Evolutionary conservation across 495 filamentous ascomycete genomes (phyloP).

Genomic region (Penicillium macrosclerotiorum): DNA sequence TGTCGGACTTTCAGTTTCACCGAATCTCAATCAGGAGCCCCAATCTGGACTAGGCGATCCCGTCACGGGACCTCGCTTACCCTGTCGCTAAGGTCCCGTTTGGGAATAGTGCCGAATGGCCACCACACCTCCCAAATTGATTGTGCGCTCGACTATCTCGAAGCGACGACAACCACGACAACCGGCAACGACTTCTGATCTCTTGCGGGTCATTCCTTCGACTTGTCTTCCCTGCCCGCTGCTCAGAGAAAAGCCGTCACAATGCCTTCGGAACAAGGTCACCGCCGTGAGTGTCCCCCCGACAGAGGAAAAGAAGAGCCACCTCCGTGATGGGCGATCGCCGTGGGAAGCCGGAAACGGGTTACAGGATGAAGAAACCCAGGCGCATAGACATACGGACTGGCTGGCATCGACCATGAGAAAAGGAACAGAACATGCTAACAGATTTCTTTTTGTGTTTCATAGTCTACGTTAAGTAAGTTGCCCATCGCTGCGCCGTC

Average conservation of each 20-base stretch:
- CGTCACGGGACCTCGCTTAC: slow-evolving; percentile 44
- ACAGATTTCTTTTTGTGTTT: slow-evolving; percentile 27
- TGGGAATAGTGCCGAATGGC: slow-evolving; percentile 40
- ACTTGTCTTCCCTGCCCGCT: slow-evolving; percentile 49
- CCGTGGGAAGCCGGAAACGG: slow-evolving; percentile 11
- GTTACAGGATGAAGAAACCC: too few relatives aligned
- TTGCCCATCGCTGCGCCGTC: slow-evolving; percentile 30
- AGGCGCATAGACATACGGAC: slow-evolving; percentile 15
- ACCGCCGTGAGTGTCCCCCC: slow-evolving; percentile 68
- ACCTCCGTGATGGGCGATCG: slow-evolving; percentile 11
- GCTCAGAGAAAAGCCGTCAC: slow-evolving; percentile 55
- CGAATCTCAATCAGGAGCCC: too few relatives aligned
- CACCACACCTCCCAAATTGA: slow-evolving; percentile 46
- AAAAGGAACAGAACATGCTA: slow-evolving; percentile 30
- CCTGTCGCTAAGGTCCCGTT: slow-evolving; percentile 43
- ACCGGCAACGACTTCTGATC: slow-evolving; percentile 47
- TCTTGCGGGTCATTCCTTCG: slow-evolving; percentile 50
- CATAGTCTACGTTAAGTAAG: slow-evolving; percentile 93
- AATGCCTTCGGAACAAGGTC: slow-evolving; percentile 81
- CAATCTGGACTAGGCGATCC: slow-evolving; percentile 14
- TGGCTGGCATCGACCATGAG: too few relatives aligned
- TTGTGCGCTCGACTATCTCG: slow-evolving; percentile 45
- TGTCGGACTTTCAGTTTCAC: too few relatives aligned
- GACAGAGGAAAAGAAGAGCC: too few relatives aligned
- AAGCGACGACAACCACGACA: slow-evolving; percentile 53